These are phyloP conservation scores for Talaromyces proteolyticus DNA, from an alignment of 495 filamentous ascomycete species.

Conservation along the genomic window DNA sequence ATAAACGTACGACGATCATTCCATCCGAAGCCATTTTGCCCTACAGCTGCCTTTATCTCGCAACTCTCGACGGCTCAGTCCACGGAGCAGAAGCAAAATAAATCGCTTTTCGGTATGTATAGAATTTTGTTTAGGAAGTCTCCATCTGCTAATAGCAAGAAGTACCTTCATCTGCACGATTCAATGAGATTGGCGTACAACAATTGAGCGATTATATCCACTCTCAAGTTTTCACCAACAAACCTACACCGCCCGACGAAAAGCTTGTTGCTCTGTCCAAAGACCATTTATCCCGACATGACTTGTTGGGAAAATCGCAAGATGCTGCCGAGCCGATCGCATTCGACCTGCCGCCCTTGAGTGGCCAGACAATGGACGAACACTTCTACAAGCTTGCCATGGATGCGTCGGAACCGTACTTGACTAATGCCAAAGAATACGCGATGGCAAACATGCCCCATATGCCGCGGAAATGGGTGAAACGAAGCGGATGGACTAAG, in stretches of 20 bases:
- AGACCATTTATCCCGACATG: constrained; percentile 80
- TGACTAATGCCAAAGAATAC: constrained; percentile 68
- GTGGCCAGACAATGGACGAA: constrained; percentile 80
- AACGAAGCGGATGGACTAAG: constrained; percentile 86
- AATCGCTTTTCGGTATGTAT: constrained; percentile 32
- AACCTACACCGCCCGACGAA: constrained; percentile 49
- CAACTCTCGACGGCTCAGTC: neutral
- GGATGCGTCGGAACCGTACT: constrained; percentile 85
- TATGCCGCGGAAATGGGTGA: constrained; percentile 77
- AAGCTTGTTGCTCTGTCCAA: constrained; percentile 72
- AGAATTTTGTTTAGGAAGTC: constrained; percentile 1
- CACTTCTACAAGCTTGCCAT: constrained; percentile 90
- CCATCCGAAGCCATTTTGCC: neutral
- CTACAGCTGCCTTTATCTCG: neutral
- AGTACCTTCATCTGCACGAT: constrained; percentile 60
- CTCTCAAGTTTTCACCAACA: constrained; percentile 71
- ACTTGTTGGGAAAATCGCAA: constrained; percentile 84
- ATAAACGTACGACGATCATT: neutral
- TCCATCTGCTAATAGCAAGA: constrained; percentile 2
- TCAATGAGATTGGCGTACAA: constrained; percentile 92
- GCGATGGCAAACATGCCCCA: constrained; percentile 56
- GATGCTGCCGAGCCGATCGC: constrained; percentile 68
- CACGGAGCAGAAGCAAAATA: neutral
- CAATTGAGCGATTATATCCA: constrained; percentile 80
- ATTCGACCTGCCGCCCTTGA: constrained; percentile 77